These are phyloP conservation scores for Elaeis oleifera DNA, from an alignment of 202 grass and related monocot species.

Conservation along the genomic window DNA sequence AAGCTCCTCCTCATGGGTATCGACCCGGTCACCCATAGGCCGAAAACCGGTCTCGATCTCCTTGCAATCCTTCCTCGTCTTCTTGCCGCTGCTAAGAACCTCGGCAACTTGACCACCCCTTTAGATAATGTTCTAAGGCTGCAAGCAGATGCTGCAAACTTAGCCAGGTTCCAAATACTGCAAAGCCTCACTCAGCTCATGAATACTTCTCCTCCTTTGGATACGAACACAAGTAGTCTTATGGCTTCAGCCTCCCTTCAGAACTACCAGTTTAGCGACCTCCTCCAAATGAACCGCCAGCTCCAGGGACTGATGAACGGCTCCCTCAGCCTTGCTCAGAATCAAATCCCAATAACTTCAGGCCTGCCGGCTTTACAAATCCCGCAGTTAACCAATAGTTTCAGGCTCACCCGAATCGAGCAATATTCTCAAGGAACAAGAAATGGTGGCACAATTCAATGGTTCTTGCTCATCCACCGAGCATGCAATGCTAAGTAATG, in stretches of 20 bases:
- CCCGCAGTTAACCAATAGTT: too few relatives aligned
- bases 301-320: neutral
- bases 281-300: neutral
- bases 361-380: too few relatives aligned
- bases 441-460: neutral
- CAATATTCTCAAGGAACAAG: too few relatives aligned
- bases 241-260: neutral
- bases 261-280: neutral
- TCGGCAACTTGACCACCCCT: neutral
- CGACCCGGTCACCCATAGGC: conserved; percentile 7
- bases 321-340: neutral
- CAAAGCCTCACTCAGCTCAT: conserved; percentile 13
- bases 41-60: conserved; percentile 12
- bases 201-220: neutral
- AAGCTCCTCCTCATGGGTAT: conserved; percentile 22
- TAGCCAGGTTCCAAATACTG: conserved; percentile 25
- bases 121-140: conserved; percentile 20
- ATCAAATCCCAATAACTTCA: neutral
- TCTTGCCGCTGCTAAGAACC: neutral
- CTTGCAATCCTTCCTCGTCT: conserved; percentile 5
- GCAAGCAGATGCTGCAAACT: conserved; percentile 23
- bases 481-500: neutral
- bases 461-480: neutral
- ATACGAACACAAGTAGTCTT: too few relatives aligned
- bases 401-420: too few relatives aligned